Evolutionary conservation across 495 filamentous ascomycete species (phyloP), one percentile per base, ranked within the genome.

Genomic region (Copromyces sp.): DNA sequence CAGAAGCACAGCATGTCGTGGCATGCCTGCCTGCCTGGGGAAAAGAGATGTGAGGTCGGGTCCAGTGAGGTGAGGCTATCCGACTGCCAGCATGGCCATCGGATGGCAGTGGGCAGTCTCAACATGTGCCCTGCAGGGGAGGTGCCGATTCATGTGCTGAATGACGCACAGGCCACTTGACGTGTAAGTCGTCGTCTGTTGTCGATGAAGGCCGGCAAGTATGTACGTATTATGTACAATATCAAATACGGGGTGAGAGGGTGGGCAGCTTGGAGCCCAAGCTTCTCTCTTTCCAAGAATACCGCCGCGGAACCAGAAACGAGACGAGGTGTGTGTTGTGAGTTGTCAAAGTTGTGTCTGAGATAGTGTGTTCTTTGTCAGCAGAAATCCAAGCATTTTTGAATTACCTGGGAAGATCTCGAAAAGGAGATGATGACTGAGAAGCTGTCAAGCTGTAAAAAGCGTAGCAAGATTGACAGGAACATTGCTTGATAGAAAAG

Each of bases 21-120:
- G 24, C 24, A 24, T 24, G n/a, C n/a, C n/a, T 35, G 29, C 53
- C 24, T 61, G 53, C 11, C 53, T 8, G 14, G 24, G 53, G 6
- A 35, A 40, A 40, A 35, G 44, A 20, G 12, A 35, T 17, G 53
- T 61, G 53, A 32, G 53, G 29, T 61, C 24, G 16, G 53, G 29
- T 61, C 24, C 24, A 24, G 24, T 24, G 53, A 61, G 53, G 29
- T 61, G 53, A 65, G 14, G 53, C 53, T 65, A 65, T 65, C 14
- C 53, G 29, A 35, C 16, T 65, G 80, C 77, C 45, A 88, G 84
- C 74, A 84, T 92, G 24, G 87, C 84, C 20, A 87, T 90, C 71
- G 90, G 90, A 11, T 87, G 90, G 24, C 90, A 91, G 61, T 89
- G 87, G 90, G 24, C 90, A 91, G 61, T 89, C 89, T 17, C 87